A percentile compares a stretch with the other conserved stretches of the same genome.
Conservation (phyloP, 306 rosid genomes). For the Lathyrus oleraceus region DNA sequence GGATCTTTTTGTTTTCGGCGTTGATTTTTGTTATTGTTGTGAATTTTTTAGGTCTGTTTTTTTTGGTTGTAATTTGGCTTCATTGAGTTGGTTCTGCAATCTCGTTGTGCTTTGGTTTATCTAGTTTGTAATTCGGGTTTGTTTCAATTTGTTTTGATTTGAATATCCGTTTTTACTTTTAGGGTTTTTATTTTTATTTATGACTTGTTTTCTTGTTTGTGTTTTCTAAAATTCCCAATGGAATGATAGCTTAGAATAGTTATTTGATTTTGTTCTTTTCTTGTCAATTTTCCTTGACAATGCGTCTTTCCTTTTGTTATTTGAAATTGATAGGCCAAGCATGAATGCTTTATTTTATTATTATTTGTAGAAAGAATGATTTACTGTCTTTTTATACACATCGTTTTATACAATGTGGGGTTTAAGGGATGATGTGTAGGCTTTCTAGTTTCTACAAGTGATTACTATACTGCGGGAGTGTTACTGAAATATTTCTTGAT, state of each 20-base stretch:
- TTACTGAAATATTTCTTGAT: slow-evolving; percentile 46
- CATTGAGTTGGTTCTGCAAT: slow-evolving; percentile 35
- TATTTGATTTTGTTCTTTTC: slow-evolving; percentile 20
- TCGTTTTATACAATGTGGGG: slow-evolving; percentile 37
- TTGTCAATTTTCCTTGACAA: slow-evolving; percentile 21
- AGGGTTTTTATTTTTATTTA: slow-evolving; percentile 46
- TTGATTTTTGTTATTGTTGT: slow-evolving; percentile 32
- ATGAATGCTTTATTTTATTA: background rate
- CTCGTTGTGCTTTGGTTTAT: slow-evolving; percentile 33
- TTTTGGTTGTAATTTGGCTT: slow-evolving; percentile 40
- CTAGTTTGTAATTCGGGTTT: slow-evolving; percentile 3
- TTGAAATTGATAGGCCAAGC: background rate
- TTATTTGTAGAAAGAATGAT: slow-evolving; percentile 7
- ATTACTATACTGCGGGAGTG: slow-evolving; percentile 43
- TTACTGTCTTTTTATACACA: background rate
- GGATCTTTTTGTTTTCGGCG: slow-evolving; percentile 44
- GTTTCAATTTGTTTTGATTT: slow-evolving; percentile 36
- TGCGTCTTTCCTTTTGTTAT: slow-evolving; percentile 12
- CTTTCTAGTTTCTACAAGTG: slow-evolving; percentile 18
- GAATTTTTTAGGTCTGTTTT: slow-evolving; percentile 24
- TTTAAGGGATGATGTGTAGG: slow-evolving; percentile 28
- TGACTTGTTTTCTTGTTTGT: slow-evolving; percentile 39
- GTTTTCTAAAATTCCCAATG: slow-evolving; percentile 19
- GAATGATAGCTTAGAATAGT: slow-evolving; percentile 8
- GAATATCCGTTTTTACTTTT: slow-evolving; percentile 4